These are phyloP conservation scores for Fusarium mexicanum DNA, from an alignment of 2,329 filamentous ascomycete genomes.

Conservation along the genomic window DNA sequence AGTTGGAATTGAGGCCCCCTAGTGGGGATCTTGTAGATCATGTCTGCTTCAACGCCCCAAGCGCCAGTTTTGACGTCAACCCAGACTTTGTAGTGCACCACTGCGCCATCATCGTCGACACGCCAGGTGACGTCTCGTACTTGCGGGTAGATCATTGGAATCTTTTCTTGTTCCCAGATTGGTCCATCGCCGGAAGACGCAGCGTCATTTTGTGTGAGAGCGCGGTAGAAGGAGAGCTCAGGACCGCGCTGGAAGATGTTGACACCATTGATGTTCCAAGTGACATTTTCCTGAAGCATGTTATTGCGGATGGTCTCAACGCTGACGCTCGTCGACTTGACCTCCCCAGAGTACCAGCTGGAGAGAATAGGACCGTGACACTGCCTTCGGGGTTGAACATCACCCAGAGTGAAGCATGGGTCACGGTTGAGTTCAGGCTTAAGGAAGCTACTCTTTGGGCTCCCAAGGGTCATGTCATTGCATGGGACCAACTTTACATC, in stretches of 20 bases:
- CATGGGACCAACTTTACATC: constrained; percentile 21
- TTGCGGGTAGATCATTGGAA: constrained; percentile 7
- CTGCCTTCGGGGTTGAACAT: accelerated
- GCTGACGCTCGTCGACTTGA: background rate
- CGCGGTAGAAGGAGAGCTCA: constrained; percentile 10
- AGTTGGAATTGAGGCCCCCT: background rate
- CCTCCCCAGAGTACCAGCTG: background rate
- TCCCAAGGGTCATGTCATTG: background rate
- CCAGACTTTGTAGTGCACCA: constrained; percentile 15
- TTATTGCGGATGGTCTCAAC: constrained; percentile 6
- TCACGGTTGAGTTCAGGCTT: constrained; percentile 7
- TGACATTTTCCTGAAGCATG: background rate
- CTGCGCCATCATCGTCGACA: accelerated
- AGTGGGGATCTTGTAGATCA: constrained; percentile 11
- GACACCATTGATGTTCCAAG: background rate
- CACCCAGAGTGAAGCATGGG: background rate
- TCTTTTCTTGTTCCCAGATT: background rate
- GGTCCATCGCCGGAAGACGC: background rate
- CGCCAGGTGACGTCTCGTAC: background rate
- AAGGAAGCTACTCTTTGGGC: background rate
- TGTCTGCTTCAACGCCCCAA: constrained; percentile 14
- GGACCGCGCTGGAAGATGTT: constrained; percentile 9
- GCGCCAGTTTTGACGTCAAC: constrained; percentile 6
- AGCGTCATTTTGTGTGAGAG: constrained; percentile 5
- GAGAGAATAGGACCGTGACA: background rate